phyloP scores from a whole-genome alignment of 1,284 basidiomycete species.

The Erythrobasidium hasegawianum region DNA sequence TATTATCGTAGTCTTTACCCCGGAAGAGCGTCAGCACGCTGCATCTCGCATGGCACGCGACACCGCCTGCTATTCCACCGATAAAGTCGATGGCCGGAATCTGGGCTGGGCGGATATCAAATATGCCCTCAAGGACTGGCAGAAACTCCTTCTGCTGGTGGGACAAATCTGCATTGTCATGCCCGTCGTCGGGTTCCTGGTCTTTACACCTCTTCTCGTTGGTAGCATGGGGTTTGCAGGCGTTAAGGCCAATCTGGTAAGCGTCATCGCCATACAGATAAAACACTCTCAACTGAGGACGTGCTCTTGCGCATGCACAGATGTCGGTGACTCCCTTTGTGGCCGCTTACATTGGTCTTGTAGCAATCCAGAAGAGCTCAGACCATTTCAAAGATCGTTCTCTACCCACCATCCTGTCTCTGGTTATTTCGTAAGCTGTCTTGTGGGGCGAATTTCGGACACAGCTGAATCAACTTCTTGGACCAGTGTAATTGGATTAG shows the following conservation, averaged over 20 bases:
- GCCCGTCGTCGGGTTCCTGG: conserved; percentile 6
- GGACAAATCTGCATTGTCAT: conserved; percentile 2
- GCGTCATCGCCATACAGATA: not conserved
- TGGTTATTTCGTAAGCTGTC: not conserved
- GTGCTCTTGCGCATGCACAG: too few species aligned
- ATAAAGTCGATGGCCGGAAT: not conserved
- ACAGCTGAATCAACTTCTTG: too few species aligned
- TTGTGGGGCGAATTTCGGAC: not conserved
- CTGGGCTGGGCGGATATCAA: not conserved
- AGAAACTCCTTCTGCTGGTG: not conserved
- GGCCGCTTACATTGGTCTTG: too few species aligned
- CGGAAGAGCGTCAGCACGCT: not conserved
- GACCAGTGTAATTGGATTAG: too few species aligned
- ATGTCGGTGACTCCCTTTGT: too few species aligned
- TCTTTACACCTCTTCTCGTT: conserved; percentile 6
- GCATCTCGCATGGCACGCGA: too few species aligned
- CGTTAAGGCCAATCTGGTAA: conserved; percentile 2
- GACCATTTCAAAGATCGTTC: conserved; percentile 11
- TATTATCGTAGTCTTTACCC: not conserved
- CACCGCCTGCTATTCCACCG: too few species aligned
- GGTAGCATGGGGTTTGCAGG: conserved; percentile 1
- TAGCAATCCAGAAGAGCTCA: not conserved
- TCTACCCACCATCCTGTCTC: not conserved
- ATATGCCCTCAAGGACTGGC: conserved; percentile 1
- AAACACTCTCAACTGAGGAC: too few species aligned